phyloP scores from a whole-genome alignment of 371 early-diverging fungal genomes.

The Mortierella sp. region DNA sequence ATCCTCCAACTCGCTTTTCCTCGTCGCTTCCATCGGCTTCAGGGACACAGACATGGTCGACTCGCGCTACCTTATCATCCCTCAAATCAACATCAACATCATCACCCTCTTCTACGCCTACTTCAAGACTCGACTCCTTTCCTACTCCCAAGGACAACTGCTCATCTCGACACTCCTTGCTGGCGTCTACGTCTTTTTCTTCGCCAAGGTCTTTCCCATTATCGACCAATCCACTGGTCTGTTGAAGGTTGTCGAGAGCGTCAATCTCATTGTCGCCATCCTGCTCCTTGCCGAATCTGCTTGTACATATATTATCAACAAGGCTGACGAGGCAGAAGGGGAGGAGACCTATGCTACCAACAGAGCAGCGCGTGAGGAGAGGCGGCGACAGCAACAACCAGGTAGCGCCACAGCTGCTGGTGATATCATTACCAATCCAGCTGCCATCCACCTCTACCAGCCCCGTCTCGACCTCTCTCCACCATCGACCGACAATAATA shows the following conservation, averaged over 20 bases:
- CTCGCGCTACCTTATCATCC: slow-evolving; percentile 14
- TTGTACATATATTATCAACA: neutral
- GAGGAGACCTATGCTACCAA: neutral
- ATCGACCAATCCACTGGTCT: neutral
- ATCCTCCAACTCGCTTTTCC: slow-evolving; percentile 18
- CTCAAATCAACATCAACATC: slow-evolving; percentile 23
- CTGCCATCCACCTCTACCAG: slow-evolving; percentile 29
- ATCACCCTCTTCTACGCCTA: slow-evolving; percentile 26
- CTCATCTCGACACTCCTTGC: slow-evolving; percentile 11
- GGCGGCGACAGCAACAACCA: neutral
- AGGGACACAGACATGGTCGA: neutral
- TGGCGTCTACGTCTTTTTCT: slow-evolving; percentile 18
- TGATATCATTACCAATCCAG: neutral
- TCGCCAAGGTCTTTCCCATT: neutral
- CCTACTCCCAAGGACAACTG: slow-evolving; percentile 2
- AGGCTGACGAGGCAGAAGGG: neutral
- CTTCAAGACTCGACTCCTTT: neutral
- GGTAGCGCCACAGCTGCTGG: neutral
- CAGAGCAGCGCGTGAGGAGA: neutral
- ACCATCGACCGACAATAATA: neutral
- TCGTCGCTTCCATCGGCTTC: slow-evolving; percentile 23
- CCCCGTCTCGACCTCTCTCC: slow-evolving; percentile 14
- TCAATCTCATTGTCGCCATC: slow-evolving; percentile 8
- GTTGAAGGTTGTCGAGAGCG: slow-evolving; percentile 11
- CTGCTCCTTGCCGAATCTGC: slow-evolving; percentile 5